phyloP scores from a whole-genome alignment of 106 monocot genomes.

The Allium cepa region DNA sequence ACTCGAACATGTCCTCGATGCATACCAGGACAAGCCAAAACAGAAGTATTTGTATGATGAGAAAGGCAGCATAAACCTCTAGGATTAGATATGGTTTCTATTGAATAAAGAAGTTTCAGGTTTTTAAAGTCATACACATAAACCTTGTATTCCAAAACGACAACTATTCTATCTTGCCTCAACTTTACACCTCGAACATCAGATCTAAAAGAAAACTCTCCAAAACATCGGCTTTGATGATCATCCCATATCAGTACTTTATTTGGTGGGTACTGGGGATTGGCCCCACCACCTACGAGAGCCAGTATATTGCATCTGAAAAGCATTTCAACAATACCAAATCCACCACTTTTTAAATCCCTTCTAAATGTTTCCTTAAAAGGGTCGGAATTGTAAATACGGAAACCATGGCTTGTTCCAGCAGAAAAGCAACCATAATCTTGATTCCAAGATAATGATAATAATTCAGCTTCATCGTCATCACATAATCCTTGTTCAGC shows the following conservation, averaged over 20 bases:
- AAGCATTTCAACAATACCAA: slow-evolving; percentile 90
- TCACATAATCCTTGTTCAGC: slow-evolving; percentile 17
- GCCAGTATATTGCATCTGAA: slow-evolving; percentile 82
- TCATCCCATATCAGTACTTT: slow-evolving; percentile 96
- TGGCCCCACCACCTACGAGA: slow-evolving; percentile 79
- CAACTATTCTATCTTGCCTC: slow-evolving; percentile 64
- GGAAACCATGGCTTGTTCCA: slow-evolving; percentile 74
- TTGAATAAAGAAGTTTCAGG: slow-evolving; percentile 85
- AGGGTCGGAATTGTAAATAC: slow-evolving; percentile 77
- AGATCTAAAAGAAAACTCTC: slow-evolving; percentile 84
- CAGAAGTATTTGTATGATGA: slow-evolving; percentile 63
- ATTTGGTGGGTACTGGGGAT: slow-evolving; percentile 74
- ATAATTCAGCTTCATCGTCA: slow-evolving; percentile 31
- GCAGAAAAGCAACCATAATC: slow-evolving; percentile 74
- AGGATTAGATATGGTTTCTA: slow-evolving; percentile 78
- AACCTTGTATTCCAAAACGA: slow-evolving; percentile 84
- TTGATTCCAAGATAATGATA: slow-evolving; percentile 94
- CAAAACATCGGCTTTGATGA: slow-evolving; percentile 72
- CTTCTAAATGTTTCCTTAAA: slow-evolving; percentile 89
- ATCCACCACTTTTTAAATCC: slow-evolving; percentile 73
- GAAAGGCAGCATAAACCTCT: slow-evolving; percentile 86
- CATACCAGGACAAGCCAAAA: slow-evolving; percentile 77
- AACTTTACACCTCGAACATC: slow-evolving; percentile 71
- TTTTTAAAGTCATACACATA: slow-evolving; percentile 79
- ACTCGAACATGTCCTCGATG: slow-evolving; percentile 65